A percentile compares a stretch with the other conserved stretches of the same genome.
Conservation (phyloP, 345 rosid species). For the Syzygium aqueum region DNA sequence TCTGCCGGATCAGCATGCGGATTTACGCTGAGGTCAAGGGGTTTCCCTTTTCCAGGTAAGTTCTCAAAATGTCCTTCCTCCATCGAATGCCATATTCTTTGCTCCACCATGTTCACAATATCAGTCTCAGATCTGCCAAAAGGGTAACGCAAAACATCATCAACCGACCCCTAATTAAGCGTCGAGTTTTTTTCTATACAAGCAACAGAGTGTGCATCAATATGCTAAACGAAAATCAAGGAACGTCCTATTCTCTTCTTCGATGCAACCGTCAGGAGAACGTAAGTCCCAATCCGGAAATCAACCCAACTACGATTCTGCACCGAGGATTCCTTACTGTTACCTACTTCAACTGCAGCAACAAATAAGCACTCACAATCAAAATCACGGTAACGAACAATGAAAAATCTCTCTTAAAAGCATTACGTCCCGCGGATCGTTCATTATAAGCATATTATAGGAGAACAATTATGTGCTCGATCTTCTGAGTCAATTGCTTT, state of each 20-base stretch:
- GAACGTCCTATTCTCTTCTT: not conserved
- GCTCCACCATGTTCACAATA: conserved; percentile 76
- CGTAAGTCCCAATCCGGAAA: not conserved
- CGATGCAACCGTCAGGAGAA: not conserved
- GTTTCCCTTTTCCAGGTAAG: conserved; percentile 90
- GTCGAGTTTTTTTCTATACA: not conserved
- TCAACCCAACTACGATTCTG: not conserved
- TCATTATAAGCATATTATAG: not conserved
- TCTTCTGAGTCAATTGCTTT: not conserved
- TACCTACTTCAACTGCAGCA: not conserved
- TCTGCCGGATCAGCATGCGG: conserved; percentile 92
- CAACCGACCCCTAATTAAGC: not conserved
- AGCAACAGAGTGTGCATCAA: not conserved
- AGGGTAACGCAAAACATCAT: not conserved
- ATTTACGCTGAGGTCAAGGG: conserved; percentile 49
- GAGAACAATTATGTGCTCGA: not conserved
- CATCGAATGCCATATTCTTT: conserved; percentile 93
- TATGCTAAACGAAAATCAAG: not conserved
- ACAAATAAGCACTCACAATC: not conserved
- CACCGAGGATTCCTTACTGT: not conserved
- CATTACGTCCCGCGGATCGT: not conserved
- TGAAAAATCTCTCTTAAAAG: not conserved
- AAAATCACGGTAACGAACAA: not conserved
- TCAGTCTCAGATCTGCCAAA: conserved; percentile 81
- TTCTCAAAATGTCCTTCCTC: conserved; percentile 95